A percentile compares a stretch with the other conserved stretches of the same genome.
Conservation (phyloP, 306 rosid species). For the Sesbania bispinosa region DNA sequence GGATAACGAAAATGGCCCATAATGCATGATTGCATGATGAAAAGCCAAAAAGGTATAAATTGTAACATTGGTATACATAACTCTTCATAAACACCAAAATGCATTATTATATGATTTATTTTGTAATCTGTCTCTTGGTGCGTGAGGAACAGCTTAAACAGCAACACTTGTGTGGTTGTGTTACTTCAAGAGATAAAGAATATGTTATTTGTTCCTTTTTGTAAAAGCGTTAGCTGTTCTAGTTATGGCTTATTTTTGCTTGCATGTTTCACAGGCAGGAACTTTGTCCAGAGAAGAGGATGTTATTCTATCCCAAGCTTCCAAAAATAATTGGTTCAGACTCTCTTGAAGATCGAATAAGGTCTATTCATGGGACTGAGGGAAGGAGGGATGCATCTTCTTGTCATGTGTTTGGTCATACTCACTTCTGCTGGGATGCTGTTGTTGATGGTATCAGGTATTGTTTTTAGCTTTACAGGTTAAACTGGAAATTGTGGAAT, state of each 20-base stretch:
- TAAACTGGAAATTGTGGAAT: background rate
- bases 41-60: background rate
- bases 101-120: too few relatives aligned
- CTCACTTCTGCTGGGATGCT: slow-evolving; percentile 84
- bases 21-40: background rate
- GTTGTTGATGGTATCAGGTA: slow-evolving; percentile 79
- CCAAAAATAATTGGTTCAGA: slow-evolving; percentile 89
- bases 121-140: too few relatives aligned
- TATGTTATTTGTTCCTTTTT: background rate
- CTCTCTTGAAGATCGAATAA: slow-evolving; percentile 64
- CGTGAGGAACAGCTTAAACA: too few relatives aligned
- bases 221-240: too few relatives aligned
- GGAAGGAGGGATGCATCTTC: slow-evolving; percentile 50
- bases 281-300: slow-evolving; percentile 94
- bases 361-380: slow-evolving; percentile 60
- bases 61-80: background rate
- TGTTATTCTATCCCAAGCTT: slow-evolving; percentile 85
- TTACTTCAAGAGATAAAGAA: too few relatives aligned
- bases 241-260: slow-evolving; percentile 7
- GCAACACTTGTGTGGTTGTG: too few relatives aligned
- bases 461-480: background rate
- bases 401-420: slow-evolving; percentile 85
- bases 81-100: background rate
- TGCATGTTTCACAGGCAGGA: slow-evolving; percentile 58
- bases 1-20: background rate